These are phyloP conservation scores for Psilocybe sp. DNA, from an alignment of 768 basidiomycete genomes.

Conservation along the genomic window DNA sequence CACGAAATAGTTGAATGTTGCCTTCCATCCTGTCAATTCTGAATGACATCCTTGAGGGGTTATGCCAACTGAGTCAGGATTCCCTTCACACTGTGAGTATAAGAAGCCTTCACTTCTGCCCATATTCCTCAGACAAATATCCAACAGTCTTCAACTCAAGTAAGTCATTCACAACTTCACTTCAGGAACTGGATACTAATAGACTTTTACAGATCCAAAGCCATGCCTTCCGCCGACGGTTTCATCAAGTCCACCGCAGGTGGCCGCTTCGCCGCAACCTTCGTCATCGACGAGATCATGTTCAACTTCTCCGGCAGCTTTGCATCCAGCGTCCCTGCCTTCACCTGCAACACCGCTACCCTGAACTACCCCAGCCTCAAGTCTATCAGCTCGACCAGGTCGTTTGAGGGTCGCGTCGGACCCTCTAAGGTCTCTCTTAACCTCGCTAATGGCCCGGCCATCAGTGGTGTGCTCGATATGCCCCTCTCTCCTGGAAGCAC, in stretches of 20 bases:
- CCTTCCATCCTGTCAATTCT: too few relatives aligned
- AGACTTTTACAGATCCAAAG: too few relatives aligned
- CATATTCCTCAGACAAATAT: too few relatives aligned
- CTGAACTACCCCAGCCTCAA: not conserved
- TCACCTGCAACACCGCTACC: conserved; percentile 3
- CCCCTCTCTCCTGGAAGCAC: conserved; percentile 1
- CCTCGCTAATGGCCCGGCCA: not conserved
- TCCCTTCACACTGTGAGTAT: too few relatives aligned
- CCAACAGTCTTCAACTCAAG: too few relatives aligned
- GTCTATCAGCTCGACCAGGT: not conserved
- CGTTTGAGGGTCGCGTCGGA: not conserved
- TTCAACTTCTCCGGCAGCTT: conserved; percentile 4
- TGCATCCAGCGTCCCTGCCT: not conserved
- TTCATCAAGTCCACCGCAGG: conserved; percentile 3
- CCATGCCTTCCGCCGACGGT: not conserved
- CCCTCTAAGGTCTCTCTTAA: not conserved
- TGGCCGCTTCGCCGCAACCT: conserved; percentile 2
- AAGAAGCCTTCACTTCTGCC: too few relatives aligned
- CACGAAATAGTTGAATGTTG: too few relatives aligned
- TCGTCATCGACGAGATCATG: conserved; percentile 1
- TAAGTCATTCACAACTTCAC: too few relatives aligned
- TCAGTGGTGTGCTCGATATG: conserved; percentile 2
- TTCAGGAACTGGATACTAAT: too few relatives aligned
- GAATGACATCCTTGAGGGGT: too few relatives aligned
- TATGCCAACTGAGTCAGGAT: too few relatives aligned